Conservation (phyloP, 2,329 filamentous ascomycete species). For the Trichoderma sp. region DNA sequence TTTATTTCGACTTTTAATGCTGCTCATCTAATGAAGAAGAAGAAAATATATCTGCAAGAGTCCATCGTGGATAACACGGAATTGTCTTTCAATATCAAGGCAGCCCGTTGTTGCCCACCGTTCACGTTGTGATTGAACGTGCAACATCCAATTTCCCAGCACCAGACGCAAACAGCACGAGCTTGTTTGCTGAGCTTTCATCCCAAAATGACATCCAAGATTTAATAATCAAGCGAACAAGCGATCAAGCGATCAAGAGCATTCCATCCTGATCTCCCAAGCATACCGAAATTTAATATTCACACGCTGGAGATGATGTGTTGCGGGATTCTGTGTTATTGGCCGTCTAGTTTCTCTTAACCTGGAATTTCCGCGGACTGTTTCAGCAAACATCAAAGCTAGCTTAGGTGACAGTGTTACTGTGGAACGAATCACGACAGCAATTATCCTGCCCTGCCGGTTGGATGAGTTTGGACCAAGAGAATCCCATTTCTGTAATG, state of each 20-base stretch:
- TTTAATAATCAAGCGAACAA: neutral
- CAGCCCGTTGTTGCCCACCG: neutral
- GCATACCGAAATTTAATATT: neutral
- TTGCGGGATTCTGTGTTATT: neutral
- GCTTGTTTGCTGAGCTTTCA: neutral
- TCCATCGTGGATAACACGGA: neutral
- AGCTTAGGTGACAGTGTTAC: neutral
- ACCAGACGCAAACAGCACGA: neutral
- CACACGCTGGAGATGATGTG: neutral
- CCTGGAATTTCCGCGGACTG: neutral
- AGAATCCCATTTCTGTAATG: neutral
- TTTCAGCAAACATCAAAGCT: neutral
- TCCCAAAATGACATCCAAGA: neutral
- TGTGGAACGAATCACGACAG: neutral
- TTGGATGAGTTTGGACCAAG: neutral
- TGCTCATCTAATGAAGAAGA: neutral
- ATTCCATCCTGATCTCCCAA: neutral
- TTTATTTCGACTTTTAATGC: too few relatives aligned
- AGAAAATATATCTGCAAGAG: too few relatives aligned
- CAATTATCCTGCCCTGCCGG: neutral
- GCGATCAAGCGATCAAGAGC: neutral
- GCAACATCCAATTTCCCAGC: neutral
- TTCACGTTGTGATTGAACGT: neutral
- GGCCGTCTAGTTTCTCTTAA: neutral
- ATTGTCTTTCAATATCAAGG: neutral